Conservation (phyloP, 768 basidiomycete genomes). For the Calocybe indica region DNA sequence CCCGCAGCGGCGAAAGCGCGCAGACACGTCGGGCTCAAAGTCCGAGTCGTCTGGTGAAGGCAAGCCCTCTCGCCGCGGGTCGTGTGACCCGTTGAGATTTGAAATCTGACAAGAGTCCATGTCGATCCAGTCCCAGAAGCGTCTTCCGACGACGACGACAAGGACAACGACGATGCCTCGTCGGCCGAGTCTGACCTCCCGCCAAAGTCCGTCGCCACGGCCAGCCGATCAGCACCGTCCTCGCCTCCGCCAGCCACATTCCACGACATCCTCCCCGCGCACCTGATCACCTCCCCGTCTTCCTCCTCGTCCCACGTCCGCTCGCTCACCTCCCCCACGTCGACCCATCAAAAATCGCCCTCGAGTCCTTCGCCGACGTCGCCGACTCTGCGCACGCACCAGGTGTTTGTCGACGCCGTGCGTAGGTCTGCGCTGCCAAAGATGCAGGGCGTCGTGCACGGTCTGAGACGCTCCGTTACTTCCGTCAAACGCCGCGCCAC, state of each 20-base stretch:
- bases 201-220: slow-evolving; percentile 4
- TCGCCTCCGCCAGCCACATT: slow-evolving; percentile 29
- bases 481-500: slow-evolving; percentile 17
- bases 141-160: not conserved
- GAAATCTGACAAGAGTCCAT: no score
- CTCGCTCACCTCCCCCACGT: no score
- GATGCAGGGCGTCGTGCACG: slow-evolving; percentile 31
- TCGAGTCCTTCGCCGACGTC: no score
- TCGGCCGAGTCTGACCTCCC: not conserved
- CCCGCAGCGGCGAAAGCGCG: no score
- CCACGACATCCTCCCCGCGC: slow-evolving; percentile 39
- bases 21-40: no score
- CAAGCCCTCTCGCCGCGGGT: no score
- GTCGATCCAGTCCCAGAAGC: no score
- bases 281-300: slow-evolving; percentile 29
- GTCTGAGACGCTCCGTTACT: slow-evolving; percentile 30
- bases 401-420: slow-evolving; percentile 22
- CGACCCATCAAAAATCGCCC: no score
- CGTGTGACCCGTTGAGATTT: no score
- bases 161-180: no score
- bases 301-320: slow-evolving; percentile 4
- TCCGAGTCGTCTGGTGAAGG: no score
- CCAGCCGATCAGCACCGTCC: slow-evolving; percentile 4
- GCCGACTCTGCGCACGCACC: no score
- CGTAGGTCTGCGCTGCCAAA: slow-evolving; percentile 29